Conservation (phyloP, 768 basidiomycete genomes). For the Boletales sp. region DNA sequence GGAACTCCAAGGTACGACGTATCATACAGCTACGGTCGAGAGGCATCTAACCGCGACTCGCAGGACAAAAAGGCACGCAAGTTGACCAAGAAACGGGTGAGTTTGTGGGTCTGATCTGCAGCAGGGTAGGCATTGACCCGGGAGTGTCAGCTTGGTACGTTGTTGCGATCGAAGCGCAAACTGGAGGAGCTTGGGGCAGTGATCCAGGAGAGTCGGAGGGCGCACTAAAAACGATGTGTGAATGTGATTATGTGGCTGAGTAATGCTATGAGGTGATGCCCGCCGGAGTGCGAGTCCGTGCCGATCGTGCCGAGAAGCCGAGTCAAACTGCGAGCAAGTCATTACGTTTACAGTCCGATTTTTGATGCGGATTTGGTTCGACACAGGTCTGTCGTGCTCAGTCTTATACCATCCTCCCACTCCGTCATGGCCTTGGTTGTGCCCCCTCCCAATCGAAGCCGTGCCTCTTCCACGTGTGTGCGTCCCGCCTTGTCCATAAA, state of each 20-base stretch:
- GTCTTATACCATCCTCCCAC: conserved; percentile 5
- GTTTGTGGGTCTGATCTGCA: conserved; percentile 55
- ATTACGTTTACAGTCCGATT: conserved; percentile 23
- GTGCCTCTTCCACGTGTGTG: conserved; percentile 59
- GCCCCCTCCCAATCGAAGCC: conserved; percentile 46
- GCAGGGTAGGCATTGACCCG: neutral
- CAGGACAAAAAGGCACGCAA: conserved; percentile 99
- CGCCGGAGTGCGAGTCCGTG: neutral
- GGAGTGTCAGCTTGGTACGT: conserved; percentile 78
- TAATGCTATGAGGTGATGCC: conserved; percentile 2
- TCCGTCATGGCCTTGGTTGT: conserved; percentile 29
- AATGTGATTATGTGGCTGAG: conserved; percentile 10
- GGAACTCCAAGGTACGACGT: conserved; percentile 86
- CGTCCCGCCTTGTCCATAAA: conserved; percentile 48
- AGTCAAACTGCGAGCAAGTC: neutral
- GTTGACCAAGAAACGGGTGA: conserved; percentile 97
- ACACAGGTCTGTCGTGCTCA: conserved; percentile 1
- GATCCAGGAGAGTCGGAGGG: conserved; percentile 91
- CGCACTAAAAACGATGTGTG: conserved; percentile 36
- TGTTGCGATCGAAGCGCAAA: conserved; percentile 98
- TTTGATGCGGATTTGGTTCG: conserved; percentile 14
- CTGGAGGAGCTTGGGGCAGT: conserved; percentile 90
- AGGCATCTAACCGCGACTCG: conserved; percentile 1
- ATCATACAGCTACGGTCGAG: neutral
- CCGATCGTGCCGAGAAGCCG: conserved; percentile 22